These are phyloP conservation scores for Persicaria maculosa DNA, from an alignment of 148 eudicot genomes.

Conservation along the genomic window DNA sequence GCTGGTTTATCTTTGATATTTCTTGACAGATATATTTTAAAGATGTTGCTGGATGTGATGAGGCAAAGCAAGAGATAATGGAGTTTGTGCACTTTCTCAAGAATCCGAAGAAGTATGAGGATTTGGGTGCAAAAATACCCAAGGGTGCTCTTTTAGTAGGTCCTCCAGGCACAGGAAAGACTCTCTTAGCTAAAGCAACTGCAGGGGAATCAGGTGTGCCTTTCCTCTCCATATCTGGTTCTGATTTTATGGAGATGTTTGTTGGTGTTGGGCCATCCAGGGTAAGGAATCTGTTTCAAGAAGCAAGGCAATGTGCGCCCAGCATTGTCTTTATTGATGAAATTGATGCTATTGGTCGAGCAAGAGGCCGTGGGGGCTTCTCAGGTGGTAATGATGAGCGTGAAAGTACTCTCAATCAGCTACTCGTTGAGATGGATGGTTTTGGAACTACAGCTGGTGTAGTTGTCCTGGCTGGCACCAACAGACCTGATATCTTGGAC, in stretches of 20 bases:
- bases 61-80: slow-evolving; percentile 78
- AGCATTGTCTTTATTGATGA: slow-evolving; percentile 91
- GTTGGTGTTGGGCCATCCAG: slow-evolving; percentile 97
- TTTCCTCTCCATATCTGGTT: slow-evolving; percentile 76
- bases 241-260: slow-evolving; percentile 97
- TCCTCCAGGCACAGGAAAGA: slow-evolving; percentile 96
- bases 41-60: slow-evolving; percentile 80
- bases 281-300: slow-evolving; percentile 81
- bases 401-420: slow-evolving; percentile 83
- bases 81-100: slow-evolving; percentile 92
- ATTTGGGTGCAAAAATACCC: slow-evolving; percentile 83
- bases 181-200: slow-evolving; percentile 87
- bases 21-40: slow-evolving; percentile 45
- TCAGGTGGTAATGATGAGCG: slow-evolving; percentile 81
- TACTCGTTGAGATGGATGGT: slow-evolving; percentile 96
- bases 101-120: slow-evolving; percentile 82
- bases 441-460: slow-evolving; percentile 82
- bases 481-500: slow-evolving; percentile 79
- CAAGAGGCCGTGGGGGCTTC: slow-evolving; percentile 80
- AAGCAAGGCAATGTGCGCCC: slow-evolving; percentile 87
- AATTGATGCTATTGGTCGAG: slow-evolving; percentile 90
- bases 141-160: slow-evolving; percentile 94
- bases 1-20: not conserved
- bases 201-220: slow-evolving; percentile 99
- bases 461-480: slow-evolving; percentile 90